phyloP scores from a whole-genome alignment of 148 eudicot genomes.

The Drosera capensis region DNA sequence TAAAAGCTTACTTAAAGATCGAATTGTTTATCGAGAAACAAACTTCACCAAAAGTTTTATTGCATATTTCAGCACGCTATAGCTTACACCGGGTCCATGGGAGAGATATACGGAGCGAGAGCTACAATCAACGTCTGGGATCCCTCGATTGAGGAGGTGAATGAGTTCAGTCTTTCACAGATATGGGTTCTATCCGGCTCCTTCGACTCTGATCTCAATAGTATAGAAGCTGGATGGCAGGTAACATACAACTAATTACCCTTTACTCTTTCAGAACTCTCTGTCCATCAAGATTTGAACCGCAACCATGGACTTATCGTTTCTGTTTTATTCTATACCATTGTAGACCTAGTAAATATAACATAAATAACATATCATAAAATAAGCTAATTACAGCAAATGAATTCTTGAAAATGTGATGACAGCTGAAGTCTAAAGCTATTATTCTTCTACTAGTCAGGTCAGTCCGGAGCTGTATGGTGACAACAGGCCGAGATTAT shows the following conservation, averaged over 20 bases:
- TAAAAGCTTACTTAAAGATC: too few species aligned
- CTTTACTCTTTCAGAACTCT: neutral
- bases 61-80: conserved; percentile 63
- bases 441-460: conserved; percentile 95
- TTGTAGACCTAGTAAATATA: too few species aligned
- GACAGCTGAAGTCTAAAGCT: conserved; percentile 31
- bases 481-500: conserved; percentile 88
- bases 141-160: conserved; percentile 53
- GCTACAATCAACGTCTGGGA: conserved; percentile 98
- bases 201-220: conserved; percentile 89
- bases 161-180: conserved; percentile 92
- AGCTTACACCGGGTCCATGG: conserved; percentile 66
- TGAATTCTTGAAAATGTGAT: neutral
- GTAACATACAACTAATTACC: conserved; percentile 14
- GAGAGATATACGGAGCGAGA: conserved; percentile 73
- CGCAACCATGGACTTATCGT: too few species aligned
- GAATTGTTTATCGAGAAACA: too few species aligned
- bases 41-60: too few species aligned
- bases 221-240: conserved; percentile 99
- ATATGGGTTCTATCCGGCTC: conserved; percentile 96
- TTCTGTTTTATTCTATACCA: neutral
- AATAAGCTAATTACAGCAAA: neutral
- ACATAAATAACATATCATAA: neutral
- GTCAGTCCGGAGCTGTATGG: conserved; percentile 99
- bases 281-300: too few species aligned